Percentiles rank a stretch among this genome's conserved stretches.
Conservation (phyloP, 805 yeast species). For the Lachancea mirantina region DNA sequence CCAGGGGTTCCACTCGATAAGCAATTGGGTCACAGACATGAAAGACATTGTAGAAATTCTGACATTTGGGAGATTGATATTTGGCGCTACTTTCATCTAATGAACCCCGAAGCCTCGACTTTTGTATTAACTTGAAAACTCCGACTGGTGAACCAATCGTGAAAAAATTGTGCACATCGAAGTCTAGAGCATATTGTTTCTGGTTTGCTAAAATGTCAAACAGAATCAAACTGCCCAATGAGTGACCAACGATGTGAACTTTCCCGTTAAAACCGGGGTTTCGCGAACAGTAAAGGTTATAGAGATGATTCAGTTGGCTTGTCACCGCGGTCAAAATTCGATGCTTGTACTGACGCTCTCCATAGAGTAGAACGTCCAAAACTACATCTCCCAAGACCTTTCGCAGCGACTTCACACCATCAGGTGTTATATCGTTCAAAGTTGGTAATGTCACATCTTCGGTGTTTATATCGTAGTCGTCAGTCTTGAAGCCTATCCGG, state of each 20-base stretch:
- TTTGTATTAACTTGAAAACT: conserved; percentile 67
- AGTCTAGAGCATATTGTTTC: conserved; percentile 42
- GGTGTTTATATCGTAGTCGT: conserved; percentile 37
- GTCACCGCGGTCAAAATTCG: conserved; percentile 59
- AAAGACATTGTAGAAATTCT: conserved; percentile 71
- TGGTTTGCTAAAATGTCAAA: conserved; percentile 64
- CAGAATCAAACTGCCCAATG: conserved; percentile 80
- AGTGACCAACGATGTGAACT: conserved; percentile 82
- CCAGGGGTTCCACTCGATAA: conserved; percentile 81
- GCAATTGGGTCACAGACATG: conserved; percentile 92
- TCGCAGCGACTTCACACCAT: conserved; percentile 70
- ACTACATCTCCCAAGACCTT: conserved; percentile 80
- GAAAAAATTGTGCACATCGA: conserved; percentile 68
- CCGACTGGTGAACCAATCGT: conserved; percentile 90
- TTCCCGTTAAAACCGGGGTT: conserved; percentile 75
- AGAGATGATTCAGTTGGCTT: conserved; percentile 55
- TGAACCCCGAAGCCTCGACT: conserved; percentile 42
- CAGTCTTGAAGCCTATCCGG: conserved; percentile 52
- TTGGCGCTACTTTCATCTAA: conserved; percentile 11
- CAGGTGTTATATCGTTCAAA: conserved; percentile 63
- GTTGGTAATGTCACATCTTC: conserved; percentile 46
- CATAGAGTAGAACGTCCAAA: conserved; percentile 72
- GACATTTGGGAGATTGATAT: conserved; percentile 44
- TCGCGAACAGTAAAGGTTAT: conserved; percentile 46
- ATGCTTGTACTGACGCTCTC: conserved; percentile 59